Evolutionary conservation across 805 yeast species (phyloP), one percentile per base, ranked within the genome.

Genomic region (Saccharomycopsis guyanensis): DNA sequence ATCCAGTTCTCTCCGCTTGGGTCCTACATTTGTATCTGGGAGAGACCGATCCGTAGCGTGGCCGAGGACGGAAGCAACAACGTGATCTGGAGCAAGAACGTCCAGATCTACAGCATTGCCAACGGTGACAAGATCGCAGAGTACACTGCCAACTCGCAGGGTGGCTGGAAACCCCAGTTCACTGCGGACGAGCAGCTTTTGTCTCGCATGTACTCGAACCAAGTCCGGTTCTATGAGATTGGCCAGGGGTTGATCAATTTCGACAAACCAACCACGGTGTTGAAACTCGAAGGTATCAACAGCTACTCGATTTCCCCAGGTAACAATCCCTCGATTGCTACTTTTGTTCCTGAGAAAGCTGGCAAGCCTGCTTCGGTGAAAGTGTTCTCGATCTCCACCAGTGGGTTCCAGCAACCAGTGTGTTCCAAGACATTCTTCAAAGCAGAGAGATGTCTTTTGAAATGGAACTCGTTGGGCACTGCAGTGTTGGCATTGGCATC

Each of bases 401-500:
- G 63, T 18, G 57, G 62, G 3, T 76, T 82, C 59, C 67, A 69
- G 54, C 86, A 80, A 56, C 91, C 96, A 29, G 80, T 87, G 42
- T 82, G 93, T 43, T 78, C 81, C 51, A 93, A 91, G 64, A 78
- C 86, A 49, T 86, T 93, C 58, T 93, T 93, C 76, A 89, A 91
- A 68, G 97, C 97, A 42, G 98, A 93, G 62, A 77, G 85, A 54
- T 93, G 96, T 65, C 82, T 77, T 57, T 76, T 93, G 68, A 82
- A 78, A 62, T 93, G 99, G 99, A 93, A 94, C 65, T 75, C 79
- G 31, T 73, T 88, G 53, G 99, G 99, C 50, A 93, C 97, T 50
- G 95, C 97, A 4, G 71, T 91, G 51, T 70, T 94, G 59, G 96
- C 96, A 40, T 74, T 89, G 57, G 95, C 97, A 3, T 84, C 93